phyloP scores from a whole-genome alignment of 441 rosid species.

The Melastoma candidum region DNA sequence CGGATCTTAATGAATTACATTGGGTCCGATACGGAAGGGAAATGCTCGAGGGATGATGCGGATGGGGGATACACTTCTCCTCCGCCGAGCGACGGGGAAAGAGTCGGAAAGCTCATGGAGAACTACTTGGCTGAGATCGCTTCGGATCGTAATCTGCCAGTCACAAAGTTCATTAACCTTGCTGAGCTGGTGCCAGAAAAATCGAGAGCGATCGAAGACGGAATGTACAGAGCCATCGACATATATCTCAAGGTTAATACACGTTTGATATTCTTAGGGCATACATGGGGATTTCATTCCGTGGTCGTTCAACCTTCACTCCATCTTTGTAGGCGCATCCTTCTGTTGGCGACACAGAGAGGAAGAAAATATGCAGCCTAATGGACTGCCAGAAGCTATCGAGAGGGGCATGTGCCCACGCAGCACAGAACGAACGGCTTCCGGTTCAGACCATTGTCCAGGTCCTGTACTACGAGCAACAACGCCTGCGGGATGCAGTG shows the following conservation, averaged over 20 bases:
- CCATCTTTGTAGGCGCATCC: constrained; percentile 51
- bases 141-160: constrained; percentile 40
- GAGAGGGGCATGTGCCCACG: constrained; percentile 65
- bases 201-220: constrained; percentile 56
- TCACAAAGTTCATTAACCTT: constrained; percentile 36
- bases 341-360: constrained; percentile 45
- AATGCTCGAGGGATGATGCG: constrained; percentile 19
- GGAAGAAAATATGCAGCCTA: constrained; percentile 57
- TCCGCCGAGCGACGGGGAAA: constrained; percentile 36
- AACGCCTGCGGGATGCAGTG: constrained; percentile 65
- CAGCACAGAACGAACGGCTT: constrained; percentile 60
- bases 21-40: constrained; percentile 39
- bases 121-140: constrained; percentile 59
- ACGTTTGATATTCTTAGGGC: no score
- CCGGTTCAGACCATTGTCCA: constrained; percentile 85
- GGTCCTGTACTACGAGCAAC: constrained; percentile 89
- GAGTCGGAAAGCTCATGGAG: constrained; percentile 64
- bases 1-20: constrained; percentile 49
- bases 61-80: constrained; percentile 28
- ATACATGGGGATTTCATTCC: no score
- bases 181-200: constrained; percentile 55
- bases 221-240: constrained; percentile 57
- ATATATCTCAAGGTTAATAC: constrained; percentile 57
- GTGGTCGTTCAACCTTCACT: no score
- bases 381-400: constrained; percentile 79